Base-by-base conservation (phyloP, 1,139 yeast species). In the Debaryomyces sp. region DNA sequence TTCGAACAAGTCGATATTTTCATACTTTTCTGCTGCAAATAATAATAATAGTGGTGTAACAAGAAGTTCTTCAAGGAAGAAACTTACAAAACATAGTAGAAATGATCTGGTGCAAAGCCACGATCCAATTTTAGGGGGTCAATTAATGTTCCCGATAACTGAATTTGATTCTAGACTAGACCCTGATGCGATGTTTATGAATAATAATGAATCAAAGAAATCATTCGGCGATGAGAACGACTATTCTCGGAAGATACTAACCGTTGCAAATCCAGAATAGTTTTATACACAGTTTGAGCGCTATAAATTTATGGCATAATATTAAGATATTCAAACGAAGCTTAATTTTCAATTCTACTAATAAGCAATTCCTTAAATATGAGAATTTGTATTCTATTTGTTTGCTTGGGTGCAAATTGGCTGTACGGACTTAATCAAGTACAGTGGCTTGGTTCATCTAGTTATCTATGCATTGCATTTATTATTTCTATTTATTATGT, bases 181-280 rank as follows among this genome's bases (percentile, higher is more conserved):
- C 55, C 90, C 92, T 3, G 73, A 75, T 33, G 81, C 83, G 41
- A 76, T 86, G 77, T 83, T 84, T 62, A 67, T 78, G 70, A 83
- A 71, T 57, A 77, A 75, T 50, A 81, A 80, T 58, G 79, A 77
- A 49, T 83, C 90, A 18, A 72, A 78, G 49, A 75, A 81, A 53
- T 80, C 89, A n/a, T 68, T 89, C 48, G 87, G 84, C 35, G 96
- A 89, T 63, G 87, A 87, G 53, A 72, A 77, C 50, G 95, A 88
- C 63, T 88, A 88, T 64, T 82, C 89, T 6, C 73, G 96, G 50
- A 78, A 84, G 54, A 86, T 84, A 12, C 70, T 89, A 50, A 77
- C 86, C 48, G 85, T 88, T 30, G 80, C 87, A n/a, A 88, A 88
- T 66, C 89, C 89, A 1, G 80, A 70, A 43, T 54, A 44, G 41